Base-by-base conservation (phyloP, 2,329 filamentous ascomycete genomes). In the Colletotrichum scovillei region DNA sequence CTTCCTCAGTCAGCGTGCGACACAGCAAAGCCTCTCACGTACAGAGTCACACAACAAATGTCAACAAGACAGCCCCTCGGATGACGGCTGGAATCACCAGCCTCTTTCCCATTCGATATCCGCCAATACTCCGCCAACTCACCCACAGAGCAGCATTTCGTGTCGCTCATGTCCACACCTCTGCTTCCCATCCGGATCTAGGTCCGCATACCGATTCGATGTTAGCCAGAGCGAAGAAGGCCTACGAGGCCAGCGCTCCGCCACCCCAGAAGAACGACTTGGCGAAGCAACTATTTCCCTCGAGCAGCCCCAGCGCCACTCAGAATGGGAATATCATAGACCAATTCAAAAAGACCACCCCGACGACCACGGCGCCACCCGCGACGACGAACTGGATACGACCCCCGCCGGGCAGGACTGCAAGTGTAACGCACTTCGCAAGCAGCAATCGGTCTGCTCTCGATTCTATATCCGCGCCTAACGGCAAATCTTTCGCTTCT, bases 241-340 rank as follows among this genome's bases (percentile, higher is more conserved):
- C 76, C 8, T 85, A 81, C 75, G 79, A 84, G 81, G 83, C 84
- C 72, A 82, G 81, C 68, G 77, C 80, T 74, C 78, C 82, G 68
- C 71, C 81, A 6, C 78, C 78, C 26, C 79, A 80, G 11, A 81
- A 81, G 63, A 75, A 78, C 9, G 76, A 79, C 60, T 79, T 88
- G 56, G 81, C 84, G 5, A 90, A 91, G 79, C 85, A 88, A 70
- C 82, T 89, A 19, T 89, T 91, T 75, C 86, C 89, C 4, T 90
- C 90, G 1, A 91, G 88, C 80, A 91, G 86, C 76, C 87, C 88
- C 14, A 81, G 80, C 56, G 79, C 83, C 30, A 78, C 80, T 19
- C 81, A 80, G 6, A 83, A 86, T 79, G 81, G 81, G 52, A 87
- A 87, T 72, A 88, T 91, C 75, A 81, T 86, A 68, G 85, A 88